Base-by-base conservation (phyloP, 371 early-diverging fungal genomes). In the Mucor saturninus region DNA sequence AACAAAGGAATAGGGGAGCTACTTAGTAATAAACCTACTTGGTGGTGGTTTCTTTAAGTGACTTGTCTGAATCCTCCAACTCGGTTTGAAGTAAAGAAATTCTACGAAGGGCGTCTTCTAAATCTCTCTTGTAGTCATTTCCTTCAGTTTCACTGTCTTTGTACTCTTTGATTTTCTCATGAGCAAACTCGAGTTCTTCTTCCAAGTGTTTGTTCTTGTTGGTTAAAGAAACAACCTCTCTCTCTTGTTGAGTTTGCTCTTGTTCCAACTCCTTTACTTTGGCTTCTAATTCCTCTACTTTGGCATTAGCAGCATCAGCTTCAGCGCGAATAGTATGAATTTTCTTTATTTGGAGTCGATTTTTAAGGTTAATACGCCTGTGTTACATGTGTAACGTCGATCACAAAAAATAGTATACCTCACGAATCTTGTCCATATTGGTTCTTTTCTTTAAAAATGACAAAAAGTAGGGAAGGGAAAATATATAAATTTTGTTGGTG, bases 171-270 rank as follows among this genome's bases (percentile, higher is more conserved):
- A 90, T 82, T 67, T 81, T 85, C 49, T 77, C 78, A 39, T 89
- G 84, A 5, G 86, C 81, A 57, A 71, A 71, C 52, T 90, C 89
- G 15, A 89, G 70, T 30, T 91, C 89, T 9, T 83, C 83, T 60
- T 92, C 89, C 5, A 88, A 77, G 37, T 86, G 76, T 38, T 69
- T 72, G 56, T 90, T 78, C 68, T 86, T 83, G 78, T 89, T 90
- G 57, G 80, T 83, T 57, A 88, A 77, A 14, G 91, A 90, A 15
- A 84, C 85, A 57, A 90, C 79, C 61, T 91, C 90, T 61, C 90
- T 88, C 46, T 93, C 93, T 64, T 86, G 88, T 61, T 79, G 75
- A 40, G 79, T 83, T 59, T 85, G 79, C 61, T 86, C 81, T 51
- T 85, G 81, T 59, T 77, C 69, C 28, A 86, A 60, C 51, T 62